Evolutionary conservation across 768 basidiomycete species (phyloP), one percentile per base, ranked within the genome.

Genomic region (Coprinopsis sp.): DNA sequence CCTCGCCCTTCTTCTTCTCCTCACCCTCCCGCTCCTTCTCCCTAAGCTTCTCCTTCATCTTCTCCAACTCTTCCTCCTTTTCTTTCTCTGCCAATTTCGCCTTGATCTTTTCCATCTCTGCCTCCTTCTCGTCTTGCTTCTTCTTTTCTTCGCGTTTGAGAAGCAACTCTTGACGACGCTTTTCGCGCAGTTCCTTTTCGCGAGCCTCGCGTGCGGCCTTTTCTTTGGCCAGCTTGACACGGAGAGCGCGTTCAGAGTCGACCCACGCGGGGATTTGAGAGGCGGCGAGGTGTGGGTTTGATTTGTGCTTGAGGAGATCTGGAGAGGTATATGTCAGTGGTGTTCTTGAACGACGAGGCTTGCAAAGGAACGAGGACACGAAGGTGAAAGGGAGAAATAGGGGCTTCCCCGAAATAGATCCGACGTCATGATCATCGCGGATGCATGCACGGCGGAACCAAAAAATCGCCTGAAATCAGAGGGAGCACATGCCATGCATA

Each of bases 281-380:
- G 2, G 88, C 84, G 21, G 90, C 89, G 2, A 73, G 71, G 57
- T 90, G 84, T 2, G 91, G 90, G 44, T 85, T 73, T 18, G 84
- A 81, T 68, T 94, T 93, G 69, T 91, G 84, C 66, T 84, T 84
- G 48, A 95, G 71, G 49, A 94, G 59, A 66, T 89, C 86, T 88
- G 54, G 21, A 16, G 27, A 11, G 25, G 29, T 37, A 18, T 8
- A 21, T 31, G 30, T 31, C 30, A 31, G 30, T 8, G 10, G 30
- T 8, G n/a, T 8, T 8, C 12, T 7, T 7, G 18, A 37, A 37
- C 19, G 36, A 37, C n/a, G n/a, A n/a, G n/a, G n/a, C n/a, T n/a
- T n/a, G 42, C 29, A 30, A 33, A 4, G 30, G n/a, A 16, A 22
- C 30, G 30, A 8, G 30, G n/a, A 31, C 10, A n/a, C 30, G 10